These are phyloP conservation scores for Xylariaceae sp. DNA, from an alignment of 2,329 filamentous ascomycete genomes.

Conservation along the genomic window DNA sequence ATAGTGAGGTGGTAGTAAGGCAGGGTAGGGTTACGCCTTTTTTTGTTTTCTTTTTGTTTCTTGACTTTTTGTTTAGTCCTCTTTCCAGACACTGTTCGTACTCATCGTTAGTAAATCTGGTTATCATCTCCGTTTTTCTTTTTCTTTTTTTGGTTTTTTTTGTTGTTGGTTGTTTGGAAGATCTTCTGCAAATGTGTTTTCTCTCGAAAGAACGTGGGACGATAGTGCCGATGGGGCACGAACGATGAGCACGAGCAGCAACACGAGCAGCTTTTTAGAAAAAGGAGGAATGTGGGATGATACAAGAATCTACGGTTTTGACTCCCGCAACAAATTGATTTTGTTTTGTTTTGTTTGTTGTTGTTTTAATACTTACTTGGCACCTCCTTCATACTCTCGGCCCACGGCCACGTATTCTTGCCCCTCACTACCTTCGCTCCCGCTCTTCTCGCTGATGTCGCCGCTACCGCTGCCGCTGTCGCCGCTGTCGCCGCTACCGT, in stretches of 20 bases:
- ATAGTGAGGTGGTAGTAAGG: too few relatives aligned
- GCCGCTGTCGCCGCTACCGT: slow-evolving; percentile 17
- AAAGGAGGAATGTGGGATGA: neutral
- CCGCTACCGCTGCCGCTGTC: slow-evolving; percentile 25
- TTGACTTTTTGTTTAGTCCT: neutral
- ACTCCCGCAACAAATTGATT: neutral
- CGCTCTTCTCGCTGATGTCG: slow-evolving; percentile 23
- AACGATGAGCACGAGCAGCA: neutral
- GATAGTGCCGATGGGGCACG: neutral
- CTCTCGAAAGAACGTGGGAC: neutral
- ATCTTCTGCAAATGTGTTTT: neutral
- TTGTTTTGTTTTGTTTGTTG: too few relatives aligned
- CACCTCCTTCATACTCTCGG: slow-evolving; percentile 29
- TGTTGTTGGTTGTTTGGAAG: too few relatives aligned
- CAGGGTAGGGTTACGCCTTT: too few relatives aligned
- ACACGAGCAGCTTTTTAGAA: neutral
- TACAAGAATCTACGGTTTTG: neutral
- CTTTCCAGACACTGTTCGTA: neutral
- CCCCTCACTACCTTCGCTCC: slow-evolving; percentile 30
- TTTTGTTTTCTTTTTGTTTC: neutral
- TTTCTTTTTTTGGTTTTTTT: too few relatives aligned
- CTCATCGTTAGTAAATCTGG: neutral
- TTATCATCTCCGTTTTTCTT: neutral
- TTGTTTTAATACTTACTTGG: slow-evolving; percentile 12
- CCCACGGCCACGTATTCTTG: slow-evolving; percentile 32